Base-by-base conservation (phyloP, 331 rosid species). In the Quercus lobata region DNA sequence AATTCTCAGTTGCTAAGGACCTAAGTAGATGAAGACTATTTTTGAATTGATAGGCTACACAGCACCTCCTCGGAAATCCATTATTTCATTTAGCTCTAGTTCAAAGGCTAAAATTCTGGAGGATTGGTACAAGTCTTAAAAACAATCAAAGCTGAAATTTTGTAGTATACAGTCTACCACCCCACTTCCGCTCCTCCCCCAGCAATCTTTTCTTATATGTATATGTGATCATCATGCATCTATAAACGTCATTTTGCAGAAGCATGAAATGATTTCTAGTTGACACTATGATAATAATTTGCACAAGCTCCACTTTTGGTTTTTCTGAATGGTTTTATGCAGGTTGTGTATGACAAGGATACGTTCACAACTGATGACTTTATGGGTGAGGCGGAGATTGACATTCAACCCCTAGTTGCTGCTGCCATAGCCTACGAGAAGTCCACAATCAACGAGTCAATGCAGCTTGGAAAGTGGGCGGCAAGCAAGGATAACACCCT, bases 351-450 rank as follows among this genome's bases (percentile, higher is more conserved):
- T 35, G 99, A 95, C 79, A 95, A 93, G 75, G 99, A 95, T 71
- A 93, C 88, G 57, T 95, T 95, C 87, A 76, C 88, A 46, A 87
- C 92, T 21, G 99, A 95, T 57, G 99, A 95, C 82, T 95, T 89
- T 77, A 95, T 95, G 98, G 99, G 99, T 1, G 98, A 93, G 76
- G 97, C 96, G 16, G 99, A 95, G 79, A 95, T 95, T 55, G 98
- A 95, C 84, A 95, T 95, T 83, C 90, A 91, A 77, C 98, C 99
- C 30, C 86, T 95, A 34, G 90, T 95, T 22, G 58, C 81, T 16
- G 97, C 98, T 1, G 97, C 99, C 24, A 84, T 77, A 75, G 93
- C 97, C 19, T 80, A 75, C 15, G 99, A 95, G 89, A 89, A 81
- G 75, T 88, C 91, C 2, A 12, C 76, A 2, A 30, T 34, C 72